Conservation (phyloP, 345 rosid genomes). For the Raphanus raphanistrum region DNA sequence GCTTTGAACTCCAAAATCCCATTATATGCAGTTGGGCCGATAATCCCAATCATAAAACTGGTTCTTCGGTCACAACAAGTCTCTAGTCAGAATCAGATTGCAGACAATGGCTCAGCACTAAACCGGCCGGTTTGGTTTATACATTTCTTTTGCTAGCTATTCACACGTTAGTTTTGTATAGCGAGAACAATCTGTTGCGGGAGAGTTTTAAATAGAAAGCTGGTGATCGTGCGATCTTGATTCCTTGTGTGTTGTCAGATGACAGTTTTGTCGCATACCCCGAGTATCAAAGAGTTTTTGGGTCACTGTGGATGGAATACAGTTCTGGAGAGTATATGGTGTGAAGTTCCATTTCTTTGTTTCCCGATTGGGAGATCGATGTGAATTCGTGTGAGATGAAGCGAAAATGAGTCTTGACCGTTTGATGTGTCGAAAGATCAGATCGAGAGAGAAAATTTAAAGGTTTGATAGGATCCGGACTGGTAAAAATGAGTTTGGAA, state of each 20-base stretch:
- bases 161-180: conserved; percentile 67
- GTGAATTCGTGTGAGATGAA: too few species aligned
- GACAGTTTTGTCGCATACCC: conserved; percentile 49
- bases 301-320: conserved; percentile 95
- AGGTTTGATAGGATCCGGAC: too few species aligned
- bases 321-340: conserved; percentile 64
- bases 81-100: conserved; percentile 83
- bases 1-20: conserved; percentile 49
- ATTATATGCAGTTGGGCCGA: conserved; percentile 52
- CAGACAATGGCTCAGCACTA: conserved; percentile 68
- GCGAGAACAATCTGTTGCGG: conserved; percentile 35
- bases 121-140: conserved; percentile 67
- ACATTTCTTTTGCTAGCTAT: conserved; percentile 72
- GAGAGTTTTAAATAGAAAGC: conserved; percentile 43
- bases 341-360: conserved; percentile 62
- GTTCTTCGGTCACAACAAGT: conserved; percentile 55
- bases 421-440: too few species aligned
- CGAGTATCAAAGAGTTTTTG: conserved; percentile 69
- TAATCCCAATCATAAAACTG: conserved; percentile 50
- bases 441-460: too few species aligned
- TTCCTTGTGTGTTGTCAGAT: conserved; percentile 74
- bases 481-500: too few species aligned
- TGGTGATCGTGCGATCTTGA: conserved; percentile 43
- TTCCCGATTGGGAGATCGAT: conserved; percentile 26
- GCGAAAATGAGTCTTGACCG: too few species aligned